Base-by-base conservation (phyloP, 2,329 filamentous ascomycete species). In the Alternaria dauci region DNA sequence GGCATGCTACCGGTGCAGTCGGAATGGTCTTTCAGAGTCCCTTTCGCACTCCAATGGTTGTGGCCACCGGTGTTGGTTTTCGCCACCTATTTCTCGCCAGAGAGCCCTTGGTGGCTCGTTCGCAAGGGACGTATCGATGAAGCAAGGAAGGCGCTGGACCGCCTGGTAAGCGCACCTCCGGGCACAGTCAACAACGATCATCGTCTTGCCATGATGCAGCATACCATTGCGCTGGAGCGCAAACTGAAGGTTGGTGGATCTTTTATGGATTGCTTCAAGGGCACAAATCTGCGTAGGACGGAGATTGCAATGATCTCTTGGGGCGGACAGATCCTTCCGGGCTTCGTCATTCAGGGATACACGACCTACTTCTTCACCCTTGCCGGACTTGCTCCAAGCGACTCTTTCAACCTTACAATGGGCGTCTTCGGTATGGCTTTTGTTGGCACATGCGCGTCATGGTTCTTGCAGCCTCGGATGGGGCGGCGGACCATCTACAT, bases 121-220 rank as follows among this genome's bases (percentile, higher is more conserved):
- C 86, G 89, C 39, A 84, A 83, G 64, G 87, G 86, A 32, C 83
- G 82, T 34, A 78, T 85, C 43, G 84, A 87, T 5, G 86, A 90
- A 36, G 61, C 61, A n/a, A 58, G 41, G 34, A 44, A 41, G 20
- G 23, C 23, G 88, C 89, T 41, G 89, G 89, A 79, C 77, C 80
- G 43, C 81, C 87, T 6, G 81, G 91, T 25, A 78, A 87, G 52
- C 85, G 88, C 8, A 79, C 91, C 42, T 89, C 88, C 6, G 87
- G 83, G 69, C 44, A 66, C 16, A 12, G 42, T 56, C 25, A 55
- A 65, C 30, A 58, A 50, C 5, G 53, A 64, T 26, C 43, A 60
- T 14, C 93, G 90, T 0, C 83, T 95, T 57, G 88, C 90, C 68
- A 94, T 95, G 91, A 95, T 96, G 89, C 86, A 91, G 1, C 91